These are phyloP conservation scores for Cornus controversa DNA, from an alignment of 148 eudicot species.

Conservation along the genomic window DNA sequence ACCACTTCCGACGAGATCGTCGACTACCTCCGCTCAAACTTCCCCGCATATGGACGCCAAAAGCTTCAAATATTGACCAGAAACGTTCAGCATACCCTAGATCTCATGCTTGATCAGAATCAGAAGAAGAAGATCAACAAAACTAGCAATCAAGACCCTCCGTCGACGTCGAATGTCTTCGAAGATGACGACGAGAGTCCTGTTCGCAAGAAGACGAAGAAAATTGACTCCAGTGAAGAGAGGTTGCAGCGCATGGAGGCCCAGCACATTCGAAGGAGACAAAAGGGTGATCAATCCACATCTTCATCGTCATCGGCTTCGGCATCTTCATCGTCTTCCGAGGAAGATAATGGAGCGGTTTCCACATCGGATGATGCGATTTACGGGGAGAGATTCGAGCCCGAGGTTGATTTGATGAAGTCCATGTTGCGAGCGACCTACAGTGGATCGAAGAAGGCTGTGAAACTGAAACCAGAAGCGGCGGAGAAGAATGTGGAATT, in stretches of 20 bases:
- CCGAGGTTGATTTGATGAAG: constrained; percentile 63
- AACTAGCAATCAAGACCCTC: neutral
- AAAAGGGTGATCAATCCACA: neutral
- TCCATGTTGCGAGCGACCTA: constrained; percentile 47
- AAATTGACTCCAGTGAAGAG: constrained; percentile 20
- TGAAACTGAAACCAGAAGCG: neutral
- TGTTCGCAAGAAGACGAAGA: constrained; percentile 18
- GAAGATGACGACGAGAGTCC: constrained; percentile 6
- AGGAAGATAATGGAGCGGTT: constrained; percentile 16
- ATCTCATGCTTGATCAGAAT: neutral
- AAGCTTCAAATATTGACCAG: constrained; percentile 20
- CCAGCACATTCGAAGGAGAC: constrained; percentile 16
- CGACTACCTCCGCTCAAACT: constrained; percentile 15
- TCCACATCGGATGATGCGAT: constrained; percentile 45
- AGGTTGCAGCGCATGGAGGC: constrained; percentile 26
- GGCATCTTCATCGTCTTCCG: constrained; percentile 4
- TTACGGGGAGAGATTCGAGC: constrained; percentile 41
- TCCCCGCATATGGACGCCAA: constrained; percentile 18
- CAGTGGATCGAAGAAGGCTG: constrained; percentile 10
- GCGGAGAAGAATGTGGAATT: constrained; percentile 52
- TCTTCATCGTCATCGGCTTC: neutral
- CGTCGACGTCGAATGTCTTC: constrained; percentile 3
- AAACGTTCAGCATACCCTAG: constrained; percentile 2
- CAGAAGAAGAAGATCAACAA: neutral
- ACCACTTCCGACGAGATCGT: constrained; percentile 19